Base-by-base conservation (phyloP, 768 basidiomycete species). In the Tricholoma matsutake region DNA sequence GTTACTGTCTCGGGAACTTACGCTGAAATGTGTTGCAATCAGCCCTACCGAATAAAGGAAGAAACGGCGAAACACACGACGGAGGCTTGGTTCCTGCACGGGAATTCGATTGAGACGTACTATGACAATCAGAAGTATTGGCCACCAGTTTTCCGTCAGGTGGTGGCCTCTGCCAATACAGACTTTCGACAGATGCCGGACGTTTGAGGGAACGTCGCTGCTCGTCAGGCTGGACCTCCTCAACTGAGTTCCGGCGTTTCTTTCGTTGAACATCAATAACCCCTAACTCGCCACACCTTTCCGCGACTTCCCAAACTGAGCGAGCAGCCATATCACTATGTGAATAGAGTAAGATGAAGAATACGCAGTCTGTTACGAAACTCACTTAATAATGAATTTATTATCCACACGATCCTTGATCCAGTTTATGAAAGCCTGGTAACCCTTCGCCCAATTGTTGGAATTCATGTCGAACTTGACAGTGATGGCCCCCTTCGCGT, bases 381-480 rank as follows among this genome's bases (percentile, higher is more conserved):
- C 59, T 18, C 25, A 64, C 65, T 43, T 31, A 35, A 62, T 51
- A 35, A 25, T 18, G 1, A 0, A 4, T 20, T 14, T 37, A 1
- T 39, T 8, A 18, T 53, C 35, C 3, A 49, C 52, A 9, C 25
- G n/a, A 1, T 6, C 1, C 56, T 57, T 63, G 22, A 67, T 43
- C 66, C 66, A 67, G 2, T 14, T 6, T 9, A 62, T 32, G 22
- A 67, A 59, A 1, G 4, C 11, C 16, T 63, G 61, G 35, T 29
- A 57, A 11, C 13, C 14, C 9, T 39, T 11, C 0, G 29, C 32
- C 59, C 61, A 62, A 18, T 54, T 41, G 6, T 54, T 39, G 43
- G 34, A 16, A 32, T 11, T 9, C 18, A 6, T 53, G 22, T 72
- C 64, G 29, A 72, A 63, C 56, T 61, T 65, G 16, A 72, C 32